phyloP scores from a whole-genome alignment of 345 rosid genomes.

The Tarenaya hassleriana region DNA sequence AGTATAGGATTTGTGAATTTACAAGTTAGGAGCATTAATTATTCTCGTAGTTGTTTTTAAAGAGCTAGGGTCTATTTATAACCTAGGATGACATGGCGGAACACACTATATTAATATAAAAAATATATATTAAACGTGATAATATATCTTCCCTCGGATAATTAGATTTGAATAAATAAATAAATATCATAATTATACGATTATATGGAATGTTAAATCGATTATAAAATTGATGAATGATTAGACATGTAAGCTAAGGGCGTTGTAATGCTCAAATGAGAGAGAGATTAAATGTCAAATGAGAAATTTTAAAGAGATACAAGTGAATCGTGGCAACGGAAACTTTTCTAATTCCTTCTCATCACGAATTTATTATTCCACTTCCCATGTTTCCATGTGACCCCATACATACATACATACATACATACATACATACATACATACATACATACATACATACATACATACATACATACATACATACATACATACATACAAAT shows the following conservation, averaged over 20 bases:
- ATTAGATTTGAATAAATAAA: neutral
- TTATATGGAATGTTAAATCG: neutral
- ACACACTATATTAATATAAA: neutral
- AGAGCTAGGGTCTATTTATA: too few species aligned
- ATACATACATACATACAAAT: too few species aligned
- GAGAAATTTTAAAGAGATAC: neutral
- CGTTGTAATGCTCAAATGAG: slow-evolving; percentile 26
- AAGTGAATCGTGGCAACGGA: too few species aligned
- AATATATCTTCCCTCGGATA: slow-evolving; percentile 1
- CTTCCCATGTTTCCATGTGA: slow-evolving; percentile 48
- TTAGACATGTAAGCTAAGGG: slow-evolving; percentile 9
- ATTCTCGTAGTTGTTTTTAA: too few species aligned
- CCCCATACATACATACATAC: slow-evolving; percentile 7
- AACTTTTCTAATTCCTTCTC: slow-evolving; percentile 6
- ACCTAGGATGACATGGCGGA: too few species aligned
- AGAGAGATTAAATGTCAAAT: slow-evolving; percentile 32
- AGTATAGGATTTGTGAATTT: too few species aligned
- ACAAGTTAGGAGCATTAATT: too few species aligned
- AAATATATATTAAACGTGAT: slow-evolving; percentile 3
- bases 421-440: slow-evolving; percentile 20
- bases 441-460: too few species aligned
- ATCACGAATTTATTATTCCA: slow-evolving; percentile 22
- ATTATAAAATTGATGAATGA: neutral
- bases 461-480: too few species aligned
- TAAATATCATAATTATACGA: neutral